A percentile compares a stretch with the other conserved stretches of the same genome.
These are phyloP conservation scores for Tephrocybe rancida DNA, from an alignment of 768 basidiomycete species.

Conservation along the genomic window DNA sequence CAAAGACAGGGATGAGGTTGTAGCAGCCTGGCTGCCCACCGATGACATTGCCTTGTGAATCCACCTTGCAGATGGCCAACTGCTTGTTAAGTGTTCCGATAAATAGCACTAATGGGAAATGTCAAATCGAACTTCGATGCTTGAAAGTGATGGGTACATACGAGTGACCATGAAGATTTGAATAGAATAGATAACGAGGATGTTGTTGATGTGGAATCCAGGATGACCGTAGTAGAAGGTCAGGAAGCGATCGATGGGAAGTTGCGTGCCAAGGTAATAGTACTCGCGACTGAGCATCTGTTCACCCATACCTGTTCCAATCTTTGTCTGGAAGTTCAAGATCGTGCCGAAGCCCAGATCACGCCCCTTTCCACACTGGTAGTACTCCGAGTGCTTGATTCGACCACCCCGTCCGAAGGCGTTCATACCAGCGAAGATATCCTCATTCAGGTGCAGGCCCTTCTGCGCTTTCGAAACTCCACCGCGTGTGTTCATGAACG, in stretches of 20 bases:
- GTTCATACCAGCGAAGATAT: constrained; percentile 99
- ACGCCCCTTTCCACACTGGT: constrained; percentile 98
- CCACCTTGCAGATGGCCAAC: constrained; percentile 84
- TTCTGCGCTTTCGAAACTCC: constrained; percentile 99
- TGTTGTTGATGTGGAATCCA: constrained; percentile 99
- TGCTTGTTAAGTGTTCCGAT: constrained; percentile 97
- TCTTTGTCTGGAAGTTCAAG: constrained; percentile 99
- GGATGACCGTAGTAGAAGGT: constrained; percentile 99
- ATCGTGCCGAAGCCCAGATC: constrained; percentile 99
- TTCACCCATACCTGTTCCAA: constrained; percentile 99
- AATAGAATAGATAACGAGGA: constrained; percentile 97
- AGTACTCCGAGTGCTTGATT: constrained; percentile 99
- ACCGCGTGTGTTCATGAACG: constrained; percentile 98
- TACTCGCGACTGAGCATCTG: constrained; percentile 99
- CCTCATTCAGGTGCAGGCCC: constrained; percentile 97
- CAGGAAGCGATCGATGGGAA: constrained; percentile 97
- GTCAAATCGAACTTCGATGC: not conserved
- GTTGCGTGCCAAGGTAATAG: constrained; percentile 97
- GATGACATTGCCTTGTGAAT: constrained; percentile 77
- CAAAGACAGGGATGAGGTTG: constrained; percentile 94
- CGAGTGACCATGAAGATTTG: constrained; percentile 96
- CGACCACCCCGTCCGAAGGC: constrained; percentile 97
- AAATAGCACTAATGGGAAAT: constrained; percentile 49
- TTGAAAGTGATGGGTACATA: constrained; percentile 41
- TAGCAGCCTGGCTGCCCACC: constrained; percentile 92